Conservation (phyloP, 2,329 filamentous ascomycete species). For the Calonectria honghensis region DNA sequence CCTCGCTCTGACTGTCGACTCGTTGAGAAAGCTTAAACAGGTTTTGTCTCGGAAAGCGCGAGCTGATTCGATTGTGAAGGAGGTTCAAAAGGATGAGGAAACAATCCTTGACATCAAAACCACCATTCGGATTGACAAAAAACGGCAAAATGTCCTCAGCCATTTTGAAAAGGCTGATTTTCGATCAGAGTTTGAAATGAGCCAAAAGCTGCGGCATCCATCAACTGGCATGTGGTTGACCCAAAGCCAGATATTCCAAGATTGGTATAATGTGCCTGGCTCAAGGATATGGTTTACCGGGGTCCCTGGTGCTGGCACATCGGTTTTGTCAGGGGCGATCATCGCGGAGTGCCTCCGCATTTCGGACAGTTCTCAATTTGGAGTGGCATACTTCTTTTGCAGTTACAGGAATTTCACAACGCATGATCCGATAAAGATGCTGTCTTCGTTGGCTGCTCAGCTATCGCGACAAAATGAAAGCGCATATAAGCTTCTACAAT, state of each 20-base stretch:
- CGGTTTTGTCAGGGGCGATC: not conserved
- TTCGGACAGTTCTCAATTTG: not conserved
- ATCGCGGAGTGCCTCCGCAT: not conserved
- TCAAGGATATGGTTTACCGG: slow-evolving; percentile 24
- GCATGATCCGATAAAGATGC: slow-evolving; percentile 1
- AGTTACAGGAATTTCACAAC: not conserved
- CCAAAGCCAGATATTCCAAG: not conserved
- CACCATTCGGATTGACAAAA: not conserved
- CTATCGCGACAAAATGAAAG: slow-evolving; percentile 2
- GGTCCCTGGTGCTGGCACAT: slow-evolving; percentile 10
- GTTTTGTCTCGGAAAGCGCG: not conserved
- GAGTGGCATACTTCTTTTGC: slow-evolving; percentile 24
- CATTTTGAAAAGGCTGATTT: not conserved
- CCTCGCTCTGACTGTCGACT: not conserved
- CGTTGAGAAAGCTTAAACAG: not conserved
- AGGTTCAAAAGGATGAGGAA: not conserved
- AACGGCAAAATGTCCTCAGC: not conserved
- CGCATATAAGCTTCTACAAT: not conserved
- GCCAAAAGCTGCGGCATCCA: slow-evolving; percentile 2
- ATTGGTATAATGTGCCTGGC: not conserved
- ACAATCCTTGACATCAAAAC: not conserved
- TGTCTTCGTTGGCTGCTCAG: not conserved
- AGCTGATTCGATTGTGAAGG: not conserved
- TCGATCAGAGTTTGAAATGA: slow-evolving; percentile 16
- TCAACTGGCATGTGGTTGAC: slow-evolving; percentile 4